Conservation (phyloP, 208 protist genomes). For the Wallacemonas collosoma region DNA sequence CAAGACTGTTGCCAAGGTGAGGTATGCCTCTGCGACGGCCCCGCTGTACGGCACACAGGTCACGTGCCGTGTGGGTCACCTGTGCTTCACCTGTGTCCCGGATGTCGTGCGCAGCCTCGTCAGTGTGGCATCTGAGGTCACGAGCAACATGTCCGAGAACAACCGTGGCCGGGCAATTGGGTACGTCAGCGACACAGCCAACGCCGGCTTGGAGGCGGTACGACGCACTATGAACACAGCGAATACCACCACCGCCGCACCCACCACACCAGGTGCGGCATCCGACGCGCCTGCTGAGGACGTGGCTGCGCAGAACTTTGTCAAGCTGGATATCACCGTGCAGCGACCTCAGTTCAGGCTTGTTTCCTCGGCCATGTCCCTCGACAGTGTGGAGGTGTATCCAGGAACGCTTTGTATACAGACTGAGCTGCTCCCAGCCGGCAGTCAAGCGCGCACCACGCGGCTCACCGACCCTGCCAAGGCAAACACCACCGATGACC, state of each 20-base stretch:
- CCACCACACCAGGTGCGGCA: background rate
- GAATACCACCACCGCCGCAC: background rate
- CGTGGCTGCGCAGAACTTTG: conserved; percentile 39
- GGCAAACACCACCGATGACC: background rate
- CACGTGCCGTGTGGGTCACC: conserved; percentile 43
- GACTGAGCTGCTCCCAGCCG: conserved; percentile 39
- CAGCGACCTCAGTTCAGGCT: conserved; percentile 57
- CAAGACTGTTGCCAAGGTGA: conserved; percentile 12
- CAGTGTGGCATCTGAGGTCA: conserved; percentile 41
- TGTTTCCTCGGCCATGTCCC: conserved; percentile 39
- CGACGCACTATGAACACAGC: background rate
- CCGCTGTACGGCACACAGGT: conserved; percentile 50
- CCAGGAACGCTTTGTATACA: conserved; percentile 56
- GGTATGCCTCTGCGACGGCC: background rate
- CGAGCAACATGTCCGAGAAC: conserved; percentile 57
- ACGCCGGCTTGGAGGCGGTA: conserved; percentile 4
- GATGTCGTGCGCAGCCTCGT: conserved; percentile 58
- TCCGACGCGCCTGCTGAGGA: background rate
- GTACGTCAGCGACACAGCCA: conserved; percentile 60
- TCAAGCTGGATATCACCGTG: conserved; percentile 65
- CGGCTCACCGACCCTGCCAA: background rate
- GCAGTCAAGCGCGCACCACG: background rate
- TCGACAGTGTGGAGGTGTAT: conserved; percentile 51
- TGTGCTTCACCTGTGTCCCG: conserved; percentile 64
- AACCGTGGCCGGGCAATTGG: conserved; percentile 75